Percentiles rank a stretch among this genome's conserved stretches.
Evolutionary conservation across 768 basidiomycete genomes (phyloP).

Genomic region (Sutorius australiensis): DNA sequence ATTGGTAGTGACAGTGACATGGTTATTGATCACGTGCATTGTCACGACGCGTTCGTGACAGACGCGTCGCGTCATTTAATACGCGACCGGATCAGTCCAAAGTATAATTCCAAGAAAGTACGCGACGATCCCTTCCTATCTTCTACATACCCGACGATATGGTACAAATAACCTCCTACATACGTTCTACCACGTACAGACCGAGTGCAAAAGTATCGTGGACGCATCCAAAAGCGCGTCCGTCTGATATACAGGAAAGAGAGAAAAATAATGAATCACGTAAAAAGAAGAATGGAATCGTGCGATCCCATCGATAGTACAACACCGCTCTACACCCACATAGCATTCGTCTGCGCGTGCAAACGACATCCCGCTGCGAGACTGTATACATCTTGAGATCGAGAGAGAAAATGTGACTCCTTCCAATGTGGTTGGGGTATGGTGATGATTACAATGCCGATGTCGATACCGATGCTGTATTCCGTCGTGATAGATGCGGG

Average conservation of each 20-base stretch:
- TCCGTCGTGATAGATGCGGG: slow-evolving; percentile 8
- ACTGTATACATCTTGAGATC: slow-evolving; percentile 23
- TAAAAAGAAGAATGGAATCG: slow-evolving; percentile 8
- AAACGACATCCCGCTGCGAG: slow-evolving; percentile 4
- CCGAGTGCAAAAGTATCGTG: slow-evolving; percentile 16
- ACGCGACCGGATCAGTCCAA: neutral
- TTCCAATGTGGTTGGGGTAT: slow-evolving; percentile 23
- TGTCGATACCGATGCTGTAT: slow-evolving; percentile 14
- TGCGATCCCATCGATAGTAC: slow-evolving; percentile 15
- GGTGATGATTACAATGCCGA: slow-evolving; percentile 16
- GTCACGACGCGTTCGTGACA: slow-evolving; percentile 31
- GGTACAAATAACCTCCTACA: slow-evolving; percentile 24
- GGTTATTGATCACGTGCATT: slow-evolving; percentile 20
- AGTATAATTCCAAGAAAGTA: slow-evolving; percentile 21
- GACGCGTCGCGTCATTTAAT: slow-evolving; percentile 21
- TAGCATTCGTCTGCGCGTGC: slow-evolving; percentile 3
- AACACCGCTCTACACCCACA: slow-evolving; percentile 16
- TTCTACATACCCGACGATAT: slow-evolving; percentile 16
- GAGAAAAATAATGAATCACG: neutral
- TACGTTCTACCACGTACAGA: slow-evolving; percentile 17
- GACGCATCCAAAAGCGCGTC: slow-evolving; percentile 6
- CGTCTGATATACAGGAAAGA: slow-evolving; percentile 18
- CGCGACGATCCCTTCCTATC: slow-evolving; percentile 1
- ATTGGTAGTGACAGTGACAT: slow-evolving; percentile 20
- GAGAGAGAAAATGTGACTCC: slow-evolving; percentile 18